These are phyloP conservation scores for Abrus pulchellus DNA, from an alignment of 306 rosid genomes.

Conservation along the genomic window DNA sequence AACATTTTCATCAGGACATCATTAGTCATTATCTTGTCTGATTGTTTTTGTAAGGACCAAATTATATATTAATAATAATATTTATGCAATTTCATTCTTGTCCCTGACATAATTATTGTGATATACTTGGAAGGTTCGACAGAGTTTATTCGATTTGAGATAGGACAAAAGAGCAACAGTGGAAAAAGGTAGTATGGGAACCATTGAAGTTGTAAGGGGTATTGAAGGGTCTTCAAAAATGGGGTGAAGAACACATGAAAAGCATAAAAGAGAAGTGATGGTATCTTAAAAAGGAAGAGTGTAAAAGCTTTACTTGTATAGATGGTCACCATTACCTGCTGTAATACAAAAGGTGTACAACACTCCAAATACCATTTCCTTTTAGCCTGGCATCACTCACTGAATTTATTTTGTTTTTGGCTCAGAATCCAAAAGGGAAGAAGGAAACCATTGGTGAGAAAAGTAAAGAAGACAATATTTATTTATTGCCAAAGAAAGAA, in stretches of 20 bases:
- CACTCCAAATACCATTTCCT: slow-evolving; percentile 21
- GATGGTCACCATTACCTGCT: slow-evolving; percentile 16
- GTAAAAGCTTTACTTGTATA: slow-evolving; percentile 18
- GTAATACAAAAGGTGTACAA: slow-evolving; percentile 23
- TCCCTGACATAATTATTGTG: too few relatives aligned
- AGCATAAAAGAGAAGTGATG: not conserved
- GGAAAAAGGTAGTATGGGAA: not conserved
- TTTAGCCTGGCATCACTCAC: slow-evolving; percentile 43
- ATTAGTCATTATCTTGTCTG: too few relatives aligned
- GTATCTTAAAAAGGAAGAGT: slow-evolving; percentile 35
- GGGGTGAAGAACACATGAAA: not conserved
- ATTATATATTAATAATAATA: too few relatives aligned
- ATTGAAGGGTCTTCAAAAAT: slow-evolving; percentile 2
- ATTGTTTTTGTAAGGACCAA: too few relatives aligned
- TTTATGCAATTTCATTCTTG: too few relatives aligned
- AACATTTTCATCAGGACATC: too few relatives aligned
- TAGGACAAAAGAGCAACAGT: not conserved
- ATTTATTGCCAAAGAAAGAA: not conserved
- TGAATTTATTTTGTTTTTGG: not conserved
- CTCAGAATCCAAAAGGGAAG: not conserved
- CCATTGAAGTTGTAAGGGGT: not conserved
- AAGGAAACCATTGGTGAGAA: slow-evolving; percentile 19
- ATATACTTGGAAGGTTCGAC: not conserved
- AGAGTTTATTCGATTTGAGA: not conserved
- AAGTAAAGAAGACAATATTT: slow-evolving; percentile 12